Percentiles rank a stretch among this genome's conserved stretches.
Evolutionary conservation across 495 filamentous ascomycete genomes (phyloP).

Genomic region (Aspergillus nidulans): DNA sequence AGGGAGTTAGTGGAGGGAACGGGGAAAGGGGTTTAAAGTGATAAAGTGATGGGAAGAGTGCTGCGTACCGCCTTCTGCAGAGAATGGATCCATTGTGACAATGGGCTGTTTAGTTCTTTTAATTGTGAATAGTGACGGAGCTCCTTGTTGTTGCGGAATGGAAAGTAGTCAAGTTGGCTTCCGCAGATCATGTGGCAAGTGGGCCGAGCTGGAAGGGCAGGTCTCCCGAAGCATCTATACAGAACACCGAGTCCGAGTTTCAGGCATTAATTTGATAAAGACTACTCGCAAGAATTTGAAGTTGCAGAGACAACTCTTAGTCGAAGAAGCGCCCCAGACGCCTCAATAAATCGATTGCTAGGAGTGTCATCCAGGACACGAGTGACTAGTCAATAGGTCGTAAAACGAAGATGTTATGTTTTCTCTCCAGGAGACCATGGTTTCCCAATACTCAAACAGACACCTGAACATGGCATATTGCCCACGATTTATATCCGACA

Average conservation of each 20-base stretch:
- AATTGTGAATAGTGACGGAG: not conserved
- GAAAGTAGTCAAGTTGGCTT: slow-evolving; percentile 27
- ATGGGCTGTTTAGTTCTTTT: not conserved
- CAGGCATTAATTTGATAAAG: not conserved
- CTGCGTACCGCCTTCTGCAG: slow-evolving; percentile 72
- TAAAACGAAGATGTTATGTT: not conserved
- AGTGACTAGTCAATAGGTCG: slow-evolving; percentile 5
- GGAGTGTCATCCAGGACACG: not conserved
- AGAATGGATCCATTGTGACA: slow-evolving; percentile 81
- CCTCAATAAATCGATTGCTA: not conserved
- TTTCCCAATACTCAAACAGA: not conserved
- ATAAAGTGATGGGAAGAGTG: not conserved
- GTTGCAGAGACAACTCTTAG: not conserved
- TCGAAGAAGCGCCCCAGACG: slow-evolving; percentile 17
- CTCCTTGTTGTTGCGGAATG: slow-evolving; percentile 6
- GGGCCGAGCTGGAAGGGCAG: slow-evolving; percentile 8
- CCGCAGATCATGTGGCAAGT: slow-evolving; percentile 15
- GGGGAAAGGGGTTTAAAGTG: not conserved
- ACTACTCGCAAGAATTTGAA: not conserved
- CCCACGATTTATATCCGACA: slow-evolving; percentile 19
- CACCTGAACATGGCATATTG: slow-evolving; percentile 10
- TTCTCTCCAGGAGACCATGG: slow-evolving; percentile 5
- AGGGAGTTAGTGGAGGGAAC: slow-evolving; percentile 1
- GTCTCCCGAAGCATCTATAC: slow-evolving; percentile 5
- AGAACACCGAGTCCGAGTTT: not conserved